Conservation (phyloP, 1,139 yeast genomes). For the Entelexis paramagnoliae region DNA sequence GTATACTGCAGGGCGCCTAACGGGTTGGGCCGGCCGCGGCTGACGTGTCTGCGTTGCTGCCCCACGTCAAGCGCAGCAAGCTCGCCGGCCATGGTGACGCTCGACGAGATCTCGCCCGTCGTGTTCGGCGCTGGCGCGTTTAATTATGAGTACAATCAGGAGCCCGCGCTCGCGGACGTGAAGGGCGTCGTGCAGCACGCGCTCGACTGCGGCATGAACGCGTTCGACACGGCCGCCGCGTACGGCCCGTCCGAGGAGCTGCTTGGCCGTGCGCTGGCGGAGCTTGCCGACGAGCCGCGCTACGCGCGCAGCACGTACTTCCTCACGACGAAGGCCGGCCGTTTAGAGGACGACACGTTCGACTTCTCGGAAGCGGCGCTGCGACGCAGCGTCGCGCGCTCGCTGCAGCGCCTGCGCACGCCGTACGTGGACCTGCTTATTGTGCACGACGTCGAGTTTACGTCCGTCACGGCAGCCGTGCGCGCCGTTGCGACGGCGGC, state of each 20-base stretch:
- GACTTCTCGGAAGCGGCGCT: constrained; percentile 60
- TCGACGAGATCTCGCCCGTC: constrained; percentile 27
- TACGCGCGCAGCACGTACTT: constrained; percentile 52
- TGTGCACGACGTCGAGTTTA: constrained; percentile 84
- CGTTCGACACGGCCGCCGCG: constrained; percentile 85
- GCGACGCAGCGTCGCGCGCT: constrained; percentile 51
- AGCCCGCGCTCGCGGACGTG: constrained; percentile 50
- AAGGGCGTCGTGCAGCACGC: constrained; percentile 49
- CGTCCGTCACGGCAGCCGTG: constrained; percentile 42
- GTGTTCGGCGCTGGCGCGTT: constrained; percentile 81
- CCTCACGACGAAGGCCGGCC: constrained; percentile 80
- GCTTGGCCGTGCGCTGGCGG: constrained; percentile 54
- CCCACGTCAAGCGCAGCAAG: too few species aligned
- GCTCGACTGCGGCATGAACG: constrained; percentile 56
- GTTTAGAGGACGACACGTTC: constrained; percentile 56
- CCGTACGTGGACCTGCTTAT: constrained; percentile 67
- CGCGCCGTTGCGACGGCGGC: constrained; percentile 56
- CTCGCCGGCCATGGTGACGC: neutral
- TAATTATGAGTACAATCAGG: constrained; percentile 61
- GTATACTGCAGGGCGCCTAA: too few species aligned
- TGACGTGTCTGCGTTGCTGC: too few species aligned
- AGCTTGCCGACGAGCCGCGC: constrained; percentile 30
- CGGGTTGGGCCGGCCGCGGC: too few species aligned
- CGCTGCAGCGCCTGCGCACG: constrained; percentile 55
- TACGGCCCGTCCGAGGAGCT: constrained; percentile 81